Evolutionary conservation across 169 alveolate species (phyloP), one percentile per base, ranked within the genome.

Genomic region (Plasmodium gaboni): DNA sequence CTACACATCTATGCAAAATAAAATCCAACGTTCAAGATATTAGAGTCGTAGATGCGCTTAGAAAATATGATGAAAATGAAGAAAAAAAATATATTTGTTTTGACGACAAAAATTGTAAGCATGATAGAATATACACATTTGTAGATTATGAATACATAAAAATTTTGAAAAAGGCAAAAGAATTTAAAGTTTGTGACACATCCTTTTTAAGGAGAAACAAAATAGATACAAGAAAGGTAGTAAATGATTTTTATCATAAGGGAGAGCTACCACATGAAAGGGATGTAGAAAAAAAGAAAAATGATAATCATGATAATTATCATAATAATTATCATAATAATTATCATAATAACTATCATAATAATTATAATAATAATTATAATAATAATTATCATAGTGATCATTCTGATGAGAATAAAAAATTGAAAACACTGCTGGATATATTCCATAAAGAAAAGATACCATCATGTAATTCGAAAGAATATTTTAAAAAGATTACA

Each of bases 121-220:
- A 51, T 32, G 26, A 44, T 15, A 53, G 51, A 73, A 55, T 78
- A 48, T 78, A 38, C 17, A 78, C 89, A 59, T 44, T 78, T 22
- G 15, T 42, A n/a, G 50, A 38, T 64, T 78, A 78, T 32, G 89
- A 78, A 42, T 78, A 44, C 26, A 44, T 78, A 42, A 4, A 48
- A 53, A 22, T 63, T 44, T 48, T 78, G n/a, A 26, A 67, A 24
- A 51, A 78, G 12, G 57, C 13, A 44, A 65, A 70, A 44, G 57
- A 55, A 12, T 38, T 38, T 1, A 12, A 73, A 10, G 9, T 0
- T 5, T 38, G 46, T 38, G 1, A 0, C 2, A 38, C 0, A 38
- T 38, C 10, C 46, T 38, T 38, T 38, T 38, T 38, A 38, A 38
- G 9, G 9, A 38, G 9, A 32, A 32, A 32, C 4, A 38, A 5